Evolutionary conservation across 257 asterid species (phyloP), one percentile per base, ranked within the genome.

Genomic region (Nicotiana attenuata): DNA sequence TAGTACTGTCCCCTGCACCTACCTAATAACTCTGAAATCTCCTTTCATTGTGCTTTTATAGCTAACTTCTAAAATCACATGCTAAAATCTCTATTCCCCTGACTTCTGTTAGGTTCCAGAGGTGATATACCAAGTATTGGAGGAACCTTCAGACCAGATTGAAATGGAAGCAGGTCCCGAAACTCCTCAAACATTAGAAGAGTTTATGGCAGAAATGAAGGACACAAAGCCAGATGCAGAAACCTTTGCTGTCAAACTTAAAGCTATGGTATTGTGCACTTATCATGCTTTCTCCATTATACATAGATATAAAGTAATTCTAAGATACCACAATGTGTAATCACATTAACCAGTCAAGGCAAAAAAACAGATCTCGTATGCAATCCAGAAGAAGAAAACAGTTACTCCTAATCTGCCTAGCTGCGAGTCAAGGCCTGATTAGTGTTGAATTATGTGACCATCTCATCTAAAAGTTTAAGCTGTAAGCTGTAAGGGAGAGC

Each of bases 61-160:
- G 60, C 60, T 55, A 55, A 16, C 38, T 71, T 24, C 45, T 45
- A 22, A 71, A 71, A 22, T 47, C 41, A 24, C 79, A 3, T 13
- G 79, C 63, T 73, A 47, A 47, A 73, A 47, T 73, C 20, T 50
- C 41, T 24, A 24, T 50, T 73, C 63, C 17, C 24, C 41, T 17
- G 2, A 7, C 9, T 24, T 81, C 47, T 89, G 67, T 61, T 88
- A 97, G 98, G 97, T 97, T 77, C 98, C 98, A 55, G 91, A 92
- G 83, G 94, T 94, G 84, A 97, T 97, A 35, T 97, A 92, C 85
- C 90, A 90, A 88, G 92, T 93, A 76, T 89, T 97, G 80, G 92
- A 92, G 82, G 97, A 91, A 73, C 95, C 94, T 52, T 83, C 22
- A 0, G 73, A 88, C 45, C 85, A 87, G 77, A 83, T 77, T 56